A percentile compares a stretch with the other conserved stretches of the same genome.
Conservation (phyloP, 257 asterid species). For the Solanum appendiculatum region DNA sequence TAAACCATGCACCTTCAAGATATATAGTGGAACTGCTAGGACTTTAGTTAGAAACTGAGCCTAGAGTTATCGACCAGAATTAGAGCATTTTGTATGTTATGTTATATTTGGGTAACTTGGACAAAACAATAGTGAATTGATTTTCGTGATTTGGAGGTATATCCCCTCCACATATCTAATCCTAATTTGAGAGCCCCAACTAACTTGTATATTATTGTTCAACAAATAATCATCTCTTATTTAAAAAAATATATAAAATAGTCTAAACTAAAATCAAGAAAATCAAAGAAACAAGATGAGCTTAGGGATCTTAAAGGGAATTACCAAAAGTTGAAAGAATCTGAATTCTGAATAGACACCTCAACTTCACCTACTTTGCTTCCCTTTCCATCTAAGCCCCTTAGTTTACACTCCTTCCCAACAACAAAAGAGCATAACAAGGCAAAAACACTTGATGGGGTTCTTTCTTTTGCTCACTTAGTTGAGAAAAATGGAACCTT, state of each 20-base stretch:
- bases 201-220: slow-evolving; percentile 28
- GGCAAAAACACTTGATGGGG: not conserved
- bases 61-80: not conserved
- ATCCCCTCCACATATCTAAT: slow-evolving; percentile 10
- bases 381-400: slow-evolving; percentile 43
- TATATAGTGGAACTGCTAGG: not conserved
- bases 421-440: not conserved
- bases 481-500: not conserved
- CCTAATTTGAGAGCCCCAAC: slow-evolving; percentile 25
- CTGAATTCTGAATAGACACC: slow-evolving; percentile 12
- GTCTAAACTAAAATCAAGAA: slow-evolving; percentile 12
- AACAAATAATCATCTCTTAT: slow-evolving; percentile 16
- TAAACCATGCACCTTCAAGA: not conserved
- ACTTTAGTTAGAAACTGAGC: not conserved
- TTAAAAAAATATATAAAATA: not conserved
- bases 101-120: slow-evolving; percentile 13
- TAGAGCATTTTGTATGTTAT: not conserved
- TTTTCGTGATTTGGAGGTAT: not conserved
- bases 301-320: not conserved
- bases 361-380: slow-evolving; percentile 16
- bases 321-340: not conserved
- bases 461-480: not conserved
- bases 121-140: not conserved
- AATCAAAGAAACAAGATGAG: slow-evolving; percentile 17
- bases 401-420: slow-evolving; percentile 1